Evolutionary conservation across 768 basidiomycete genomes (phyloP).

Genomic region (Phlebiopsis gigantea): DNA sequence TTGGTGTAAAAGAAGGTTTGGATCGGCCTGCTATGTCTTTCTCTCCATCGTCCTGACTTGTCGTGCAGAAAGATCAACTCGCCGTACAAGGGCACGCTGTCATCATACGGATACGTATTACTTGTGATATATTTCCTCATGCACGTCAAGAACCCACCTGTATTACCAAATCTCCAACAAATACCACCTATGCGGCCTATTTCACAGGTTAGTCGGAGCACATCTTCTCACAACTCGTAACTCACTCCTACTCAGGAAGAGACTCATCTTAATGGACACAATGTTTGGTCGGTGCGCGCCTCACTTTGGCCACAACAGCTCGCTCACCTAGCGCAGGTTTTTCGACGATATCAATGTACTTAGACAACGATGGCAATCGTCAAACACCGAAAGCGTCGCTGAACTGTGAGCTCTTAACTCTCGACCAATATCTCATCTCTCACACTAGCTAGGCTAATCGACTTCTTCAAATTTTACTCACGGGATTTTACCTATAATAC

Average conservation of each 20-base stretch:
- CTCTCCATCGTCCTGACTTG: neutral
- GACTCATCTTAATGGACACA: slow-evolving; percentile 73
- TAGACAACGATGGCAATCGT: slow-evolving; percentile 89
- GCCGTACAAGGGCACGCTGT: slow-evolving; percentile 93
- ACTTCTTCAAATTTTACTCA: slow-evolving; percentile 96
- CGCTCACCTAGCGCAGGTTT: slow-evolving; percentile 50
- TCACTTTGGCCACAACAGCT: neutral
- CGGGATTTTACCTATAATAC: slow-evolving; percentile 91
- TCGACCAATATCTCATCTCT: neutral
- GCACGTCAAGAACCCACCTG: slow-evolving; percentile 96
- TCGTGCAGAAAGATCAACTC: slow-evolving; percentile 89
- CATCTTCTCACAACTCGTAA: neutral
- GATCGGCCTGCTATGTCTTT: no score
- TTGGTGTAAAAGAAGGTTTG: slow-evolving; percentile 91
- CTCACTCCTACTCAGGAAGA: slow-evolving; percentile 52
- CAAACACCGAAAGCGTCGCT: slow-evolving; percentile 87
- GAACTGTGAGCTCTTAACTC: slow-evolving; percentile 61
- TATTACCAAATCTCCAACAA: slow-evolving; percentile 93
- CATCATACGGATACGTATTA: slow-evolving; percentile 95
- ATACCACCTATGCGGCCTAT: slow-evolving; percentile 90
- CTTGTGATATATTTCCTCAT: slow-evolving; percentile 97
- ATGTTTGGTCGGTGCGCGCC: slow-evolving; percentile 59
- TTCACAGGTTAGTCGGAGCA: slow-evolving; percentile 46
- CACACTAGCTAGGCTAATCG: slow-evolving; percentile 64
- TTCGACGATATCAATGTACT: slow-evolving; percentile 96